These are phyloP conservation scores for Bipolaris gigantea DNA, from an alignment of 2,329 filamentous ascomycete species.

Conservation along the genomic window DNA sequence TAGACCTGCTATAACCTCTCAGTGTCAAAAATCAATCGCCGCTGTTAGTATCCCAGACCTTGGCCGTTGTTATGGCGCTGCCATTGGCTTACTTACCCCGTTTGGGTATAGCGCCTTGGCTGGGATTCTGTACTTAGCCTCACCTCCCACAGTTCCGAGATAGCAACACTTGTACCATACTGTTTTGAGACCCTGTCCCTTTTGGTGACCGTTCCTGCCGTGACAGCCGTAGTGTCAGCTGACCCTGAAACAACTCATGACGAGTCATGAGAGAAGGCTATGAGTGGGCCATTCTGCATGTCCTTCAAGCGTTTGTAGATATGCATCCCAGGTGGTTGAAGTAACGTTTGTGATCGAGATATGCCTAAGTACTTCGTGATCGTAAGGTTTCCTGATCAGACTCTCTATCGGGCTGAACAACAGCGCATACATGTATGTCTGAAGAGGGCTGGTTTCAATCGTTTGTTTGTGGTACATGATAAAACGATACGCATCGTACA, in stretches of 20 bases:
- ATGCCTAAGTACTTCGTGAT: neutral
- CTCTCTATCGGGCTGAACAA: neutral
- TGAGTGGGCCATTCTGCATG: slow-evolving; percentile 8
- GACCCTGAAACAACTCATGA: neutral
- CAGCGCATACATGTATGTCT: slow-evolving; percentile 6
- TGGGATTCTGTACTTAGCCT: no score
- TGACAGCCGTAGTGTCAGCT: no score
- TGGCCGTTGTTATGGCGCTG: no score
- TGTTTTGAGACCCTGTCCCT: no score
- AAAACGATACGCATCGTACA: slow-evolving; percentile 20
- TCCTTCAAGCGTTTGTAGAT: slow-evolving; percentile 23
- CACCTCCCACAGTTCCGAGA: no score
- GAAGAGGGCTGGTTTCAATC: slow-evolving; percentile 10
- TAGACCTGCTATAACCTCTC: no score
- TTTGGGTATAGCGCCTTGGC: no score
- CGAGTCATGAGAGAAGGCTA: slow-evolving; percentile 17
- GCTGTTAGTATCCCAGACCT: neutral
- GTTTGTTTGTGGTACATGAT: slow-evolving; percentile 20
- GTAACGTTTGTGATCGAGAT: neutral
- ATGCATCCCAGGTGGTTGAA: neutral
- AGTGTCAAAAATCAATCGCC: neutral
- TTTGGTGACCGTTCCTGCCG: no score
- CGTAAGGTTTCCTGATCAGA: neutral
- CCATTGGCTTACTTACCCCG: no score
- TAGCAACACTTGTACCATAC: no score